phyloP scores from a whole-genome alignment of 176 grass and related monocot species.

The Oryza coarctata region DNA sequence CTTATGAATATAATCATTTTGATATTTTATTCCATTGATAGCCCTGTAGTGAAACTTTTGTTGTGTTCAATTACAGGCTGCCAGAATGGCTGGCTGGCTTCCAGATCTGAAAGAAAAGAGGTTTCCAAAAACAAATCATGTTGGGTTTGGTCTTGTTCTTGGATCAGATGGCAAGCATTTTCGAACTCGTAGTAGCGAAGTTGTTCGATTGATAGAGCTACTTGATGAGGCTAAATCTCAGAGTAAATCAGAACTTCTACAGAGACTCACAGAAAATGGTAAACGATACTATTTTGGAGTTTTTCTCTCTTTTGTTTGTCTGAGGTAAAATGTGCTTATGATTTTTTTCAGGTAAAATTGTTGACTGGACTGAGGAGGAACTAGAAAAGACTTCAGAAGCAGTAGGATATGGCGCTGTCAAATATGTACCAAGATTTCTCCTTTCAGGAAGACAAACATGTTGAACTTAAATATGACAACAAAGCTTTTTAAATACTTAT shows the following conservation, averaged over 20 bases:
- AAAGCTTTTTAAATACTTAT: slow-evolving; percentile 12
- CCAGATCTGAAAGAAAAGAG: slow-evolving; percentile 59
- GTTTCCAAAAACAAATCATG: slow-evolving; percentile 77
- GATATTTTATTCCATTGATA: not conserved
- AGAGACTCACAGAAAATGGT: slow-evolving; percentile 81
- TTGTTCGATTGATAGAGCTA: slow-evolving; percentile 82
- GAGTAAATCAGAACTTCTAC: slow-evolving; percentile 71
- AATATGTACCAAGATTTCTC: slow-evolving; percentile 44
- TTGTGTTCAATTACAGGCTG: slow-evolving; percentile 49
- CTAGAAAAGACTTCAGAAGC: slow-evolving; percentile 88
- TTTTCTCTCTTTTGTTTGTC: not conserved
- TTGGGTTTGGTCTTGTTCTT: slow-evolving; percentile 96
- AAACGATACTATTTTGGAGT: slow-evolving; percentile 19
- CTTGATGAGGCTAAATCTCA: slow-evolving; percentile 89
- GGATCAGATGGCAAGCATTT: slow-evolving; percentile 90
- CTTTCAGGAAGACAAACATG: slow-evolving; percentile 11
- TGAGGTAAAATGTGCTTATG: slow-evolving; percentile 35
- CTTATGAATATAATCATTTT: not conserved
- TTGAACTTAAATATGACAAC: slow-evolving; percentile 10
- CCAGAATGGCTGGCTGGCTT: slow-evolving; percentile 76
- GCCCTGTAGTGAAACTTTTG: slow-evolving; percentile 1
- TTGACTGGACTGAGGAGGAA: slow-evolving; percentile 87
- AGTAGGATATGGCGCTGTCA: slow-evolving; percentile 95
- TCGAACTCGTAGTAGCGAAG: slow-evolving; percentile 79
- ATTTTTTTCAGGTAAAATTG: slow-evolving; percentile 57